phyloP scores from a whole-genome alignment of 2,329 filamentous ascomycete species.

The Aureobasidium zeae region DNA sequence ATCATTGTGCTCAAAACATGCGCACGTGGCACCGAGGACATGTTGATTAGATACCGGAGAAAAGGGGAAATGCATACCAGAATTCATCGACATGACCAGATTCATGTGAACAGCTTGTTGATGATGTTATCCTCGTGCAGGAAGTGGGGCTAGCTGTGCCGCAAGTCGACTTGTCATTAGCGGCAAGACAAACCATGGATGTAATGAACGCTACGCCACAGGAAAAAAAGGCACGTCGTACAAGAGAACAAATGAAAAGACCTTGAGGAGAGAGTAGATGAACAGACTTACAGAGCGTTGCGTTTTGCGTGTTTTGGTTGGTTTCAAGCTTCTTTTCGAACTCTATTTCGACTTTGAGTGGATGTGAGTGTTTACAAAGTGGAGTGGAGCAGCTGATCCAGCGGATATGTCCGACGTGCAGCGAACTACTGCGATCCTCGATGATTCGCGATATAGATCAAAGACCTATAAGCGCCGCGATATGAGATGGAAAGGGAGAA shows the following conservation, averaged over 20 bases:
- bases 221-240: not conserved
- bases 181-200: not conserved
- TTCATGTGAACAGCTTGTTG: conserved; percentile 15
- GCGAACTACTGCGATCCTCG: conserved; percentile 7
- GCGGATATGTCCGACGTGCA: conserved; percentile 12
- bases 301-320: not conserved
- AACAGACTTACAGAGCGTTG: not conserved
- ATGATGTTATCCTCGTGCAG: conserved; percentile 13
- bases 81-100: conserved; percentile 14
- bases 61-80: conserved; percentile 10
- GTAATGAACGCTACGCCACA: not conserved
- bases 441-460: conserved; percentile 1
- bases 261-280: not conserved
- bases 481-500: not conserved
- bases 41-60: not conserved
- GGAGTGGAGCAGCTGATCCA: not conserved
- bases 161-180: conserved; percentile 12
- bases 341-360: not conserved
- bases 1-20: no score
- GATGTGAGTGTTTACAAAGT: not conserved
- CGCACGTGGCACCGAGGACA: no score
- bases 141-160: conserved; percentile 14
- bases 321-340: conserved; percentile 1
- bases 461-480: conserved; percentile 2
- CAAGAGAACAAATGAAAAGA: not conserved